Percentiles rank a stretch among this genome's conserved stretches.
Evolutionary conservation across 1,139 yeast genomes (phyloP).

Genomic region (Nadsonia commutata): DNA sequence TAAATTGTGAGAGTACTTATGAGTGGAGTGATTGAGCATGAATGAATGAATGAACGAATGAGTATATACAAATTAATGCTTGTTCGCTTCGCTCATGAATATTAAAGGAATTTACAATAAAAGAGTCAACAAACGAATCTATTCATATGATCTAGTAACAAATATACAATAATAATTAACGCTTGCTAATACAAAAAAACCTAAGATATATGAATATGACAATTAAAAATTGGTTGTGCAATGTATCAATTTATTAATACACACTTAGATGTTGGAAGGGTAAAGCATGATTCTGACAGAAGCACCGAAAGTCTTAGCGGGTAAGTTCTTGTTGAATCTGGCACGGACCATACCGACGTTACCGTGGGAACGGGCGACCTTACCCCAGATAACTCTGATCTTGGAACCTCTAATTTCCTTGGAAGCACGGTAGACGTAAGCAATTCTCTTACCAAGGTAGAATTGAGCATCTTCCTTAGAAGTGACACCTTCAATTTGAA

Average conservation of each 20-base stretch:
- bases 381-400: slow-evolving; percentile 99
- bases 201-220: not conserved
- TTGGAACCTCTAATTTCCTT: slow-evolving; percentile 97
- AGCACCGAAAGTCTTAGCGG: slow-evolving; percentile 99
- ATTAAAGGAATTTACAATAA: too few relatives aligned
- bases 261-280: slow-evolving; percentile 94
- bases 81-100: too few relatives aligned
- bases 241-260: not conserved
- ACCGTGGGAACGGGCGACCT: slow-evolving; percentile 93
- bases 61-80: too few relatives aligned
- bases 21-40: too few relatives aligned
- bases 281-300: slow-evolving; percentile 98
- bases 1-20: too few relatives aligned
- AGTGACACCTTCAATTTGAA: slow-evolving; percentile 89
- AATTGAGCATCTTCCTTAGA: slow-evolving; percentile 89
- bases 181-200: too few relatives aligned
- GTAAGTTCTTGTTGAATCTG: slow-evolving; percentile 96
- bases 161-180: too few relatives aligned
- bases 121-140: too few relatives aligned
- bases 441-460: slow-evolving; percentile 98
- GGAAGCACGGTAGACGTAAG: slow-evolving; percentile 97
- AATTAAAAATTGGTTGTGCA: not conserved
- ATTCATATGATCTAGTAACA: not conserved
- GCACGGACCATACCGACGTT: slow-evolving; percentile 98
- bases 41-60: too few relatives aligned